phyloP scores from a whole-genome alignment of 73 alveolate species.

The Paramecium sonneborni region DNA sequence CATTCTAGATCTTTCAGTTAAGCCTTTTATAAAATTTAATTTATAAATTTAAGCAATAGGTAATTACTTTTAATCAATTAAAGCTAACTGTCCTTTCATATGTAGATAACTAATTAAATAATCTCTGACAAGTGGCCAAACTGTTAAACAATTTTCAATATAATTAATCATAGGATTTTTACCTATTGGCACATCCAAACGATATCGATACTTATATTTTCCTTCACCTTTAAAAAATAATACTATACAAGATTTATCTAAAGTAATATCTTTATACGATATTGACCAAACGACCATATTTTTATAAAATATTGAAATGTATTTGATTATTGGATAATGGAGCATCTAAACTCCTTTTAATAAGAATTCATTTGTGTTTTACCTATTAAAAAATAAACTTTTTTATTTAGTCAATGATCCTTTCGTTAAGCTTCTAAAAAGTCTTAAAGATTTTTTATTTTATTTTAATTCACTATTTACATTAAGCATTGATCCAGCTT shows the following conservation, averaged over 20 bases:
- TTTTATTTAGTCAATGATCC: background rate
- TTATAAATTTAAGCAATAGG: background rate
- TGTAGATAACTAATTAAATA: background rate
- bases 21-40: background rate
- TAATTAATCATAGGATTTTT: background rate
- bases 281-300: slow-evolving; percentile 31
- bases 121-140: slow-evolving; percentile 42
- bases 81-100: background rate
- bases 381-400: background rate
- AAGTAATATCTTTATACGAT: background rate
- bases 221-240: slow-evolving; percentile 49
- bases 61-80: background rate
- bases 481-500: background rate
- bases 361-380: background rate
- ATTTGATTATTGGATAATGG: slow-evolving; percentile 1
- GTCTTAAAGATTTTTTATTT: background rate
- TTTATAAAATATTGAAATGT: slow-evolving; percentile 13
- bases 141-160: background rate
- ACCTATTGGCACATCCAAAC: slow-evolving; percentile 19
- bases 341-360: background rate
- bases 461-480: background rate
- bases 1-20: background rate
- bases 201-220: background rate
- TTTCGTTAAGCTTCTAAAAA: background rate
- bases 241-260: slow-evolving; percentile 21